Evolutionary conservation across 2,329 filamentous ascomycete species (phyloP).

Genomic region (Xylariaceae sp.): DNA sequence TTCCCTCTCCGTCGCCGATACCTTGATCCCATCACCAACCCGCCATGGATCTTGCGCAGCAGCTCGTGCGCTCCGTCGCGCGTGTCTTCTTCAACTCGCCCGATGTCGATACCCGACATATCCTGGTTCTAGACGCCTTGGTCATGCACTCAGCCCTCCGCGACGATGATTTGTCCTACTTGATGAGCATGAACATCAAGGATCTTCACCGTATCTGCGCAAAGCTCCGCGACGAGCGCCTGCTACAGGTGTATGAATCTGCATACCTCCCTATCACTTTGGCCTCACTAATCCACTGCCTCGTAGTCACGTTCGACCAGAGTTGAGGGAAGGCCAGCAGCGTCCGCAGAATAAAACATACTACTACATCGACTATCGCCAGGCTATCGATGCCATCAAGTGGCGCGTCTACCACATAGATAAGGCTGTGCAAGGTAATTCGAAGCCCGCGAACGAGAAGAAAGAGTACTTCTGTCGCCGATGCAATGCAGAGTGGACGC

Average conservation of each 20-base stretch:
- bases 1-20: not conserved
- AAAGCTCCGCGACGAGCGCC: slow-evolving; percentile 76
- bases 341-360: slow-evolving; percentile 83
- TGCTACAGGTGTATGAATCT: slow-evolving; percentile 66
- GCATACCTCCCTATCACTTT: not conserved
- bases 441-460: slow-evolving; percentile 73
- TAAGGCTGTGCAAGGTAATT: slow-evolving; percentile 79
- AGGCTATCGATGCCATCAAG: slow-evolving; percentile 93
- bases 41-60: slow-evolving; percentile 46
- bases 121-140: slow-evolving; percentile 72
- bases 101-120: slow-evolving; percentile 58
- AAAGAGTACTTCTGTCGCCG: slow-evolving; percentile 84
- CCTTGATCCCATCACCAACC: not conserved
- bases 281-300: slow-evolving; percentile 10
- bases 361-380: slow-evolving; percentile 94
- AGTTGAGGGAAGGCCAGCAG: slow-evolving; percentile 73
- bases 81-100: slow-evolving; percentile 74
- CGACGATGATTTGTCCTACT: slow-evolving; percentile 79
- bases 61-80: slow-evolving; percentile 76
- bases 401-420: slow-evolving; percentile 86
- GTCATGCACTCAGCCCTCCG: slow-evolving; percentile 71
- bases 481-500: slow-evolving; percentile 82
- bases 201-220: slow-evolving; percentile 86
- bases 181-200: slow-evolving; percentile 87
- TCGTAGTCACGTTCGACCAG: slow-evolving; percentile 63